These are phyloP conservation scores for Auricularia sp. DNA, from an alignment of 768 basidiomycete genomes.

Conservation along the genomic window DNA sequence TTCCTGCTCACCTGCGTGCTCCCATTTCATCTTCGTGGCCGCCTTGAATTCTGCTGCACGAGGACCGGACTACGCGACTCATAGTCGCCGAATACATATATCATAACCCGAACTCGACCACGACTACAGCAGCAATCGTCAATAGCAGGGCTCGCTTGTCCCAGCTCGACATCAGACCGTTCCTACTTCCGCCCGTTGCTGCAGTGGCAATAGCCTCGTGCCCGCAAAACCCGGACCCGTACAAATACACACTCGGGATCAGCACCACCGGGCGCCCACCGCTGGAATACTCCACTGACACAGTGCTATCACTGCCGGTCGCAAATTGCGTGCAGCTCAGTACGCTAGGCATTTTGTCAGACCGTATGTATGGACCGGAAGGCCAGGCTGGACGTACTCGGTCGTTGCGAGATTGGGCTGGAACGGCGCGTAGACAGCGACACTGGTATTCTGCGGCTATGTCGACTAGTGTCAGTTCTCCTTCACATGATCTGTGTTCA, in stretches of 20 bases:
- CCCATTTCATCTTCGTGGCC: no score
- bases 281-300: constrained; percentile 51
- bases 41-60: no score
- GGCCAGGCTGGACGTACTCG: constrained; percentile 35
- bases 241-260: constrained; percentile 29
- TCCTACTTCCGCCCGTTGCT: not conserved
- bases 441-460: constrained; percentile 48
- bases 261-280: constrained; percentile 51
- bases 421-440: constrained; percentile 51
- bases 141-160: not conserved
- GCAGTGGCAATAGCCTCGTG: constrained; percentile 29
- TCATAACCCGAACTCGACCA: no score
- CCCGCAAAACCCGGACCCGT: constrained; percentile 31
- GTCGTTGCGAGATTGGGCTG: constrained; percentile 36
- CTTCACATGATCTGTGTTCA: not conserved
- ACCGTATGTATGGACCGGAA: not conserved
- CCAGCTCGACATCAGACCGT: not conserved
- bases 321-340: constrained; percentile 58
- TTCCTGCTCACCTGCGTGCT: no score
- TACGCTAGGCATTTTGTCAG: constrained; percentile 31
- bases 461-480: constrained; percentile 3
- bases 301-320: constrained; percentile 53
- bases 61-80: no score
- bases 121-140: not conserved
- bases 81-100: no score